phyloP scores from a whole-genome alignment of 305 asterid genomes.

The Rubia peregrina region DNA sequence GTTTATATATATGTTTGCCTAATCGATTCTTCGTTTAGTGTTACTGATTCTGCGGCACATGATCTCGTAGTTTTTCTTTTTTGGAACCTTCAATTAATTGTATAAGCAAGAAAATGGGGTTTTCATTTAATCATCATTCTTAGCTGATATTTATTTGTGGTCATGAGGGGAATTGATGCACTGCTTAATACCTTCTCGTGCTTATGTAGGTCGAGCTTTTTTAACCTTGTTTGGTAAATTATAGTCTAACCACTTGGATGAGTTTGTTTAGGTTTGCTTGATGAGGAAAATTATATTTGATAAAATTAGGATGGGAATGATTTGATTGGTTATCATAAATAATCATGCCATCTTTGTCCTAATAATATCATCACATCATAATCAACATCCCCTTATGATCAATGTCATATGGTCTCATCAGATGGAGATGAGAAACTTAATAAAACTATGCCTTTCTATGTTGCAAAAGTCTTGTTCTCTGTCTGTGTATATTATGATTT shows the following conservation, averaged over 20 bases:
- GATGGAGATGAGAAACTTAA: too few species aligned
- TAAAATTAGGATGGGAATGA: not conserved
- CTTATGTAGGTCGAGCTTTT: constrained; percentile 15
- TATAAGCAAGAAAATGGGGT: not conserved
- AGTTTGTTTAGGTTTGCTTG: not conserved
- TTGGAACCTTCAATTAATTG: not conserved
- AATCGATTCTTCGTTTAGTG: not conserved
- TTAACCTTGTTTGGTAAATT: constrained; percentile 7
- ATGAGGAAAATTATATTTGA: not conserved
- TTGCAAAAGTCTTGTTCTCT: too few species aligned
- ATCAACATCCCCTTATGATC: not conserved
- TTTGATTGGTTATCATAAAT: not conserved
- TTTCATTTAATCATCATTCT: not conserved
- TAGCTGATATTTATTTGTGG: not conserved
- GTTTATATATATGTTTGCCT: not conserved
- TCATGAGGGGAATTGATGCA: not conserved
- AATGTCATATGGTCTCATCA: too few species aligned
- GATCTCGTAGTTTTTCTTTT: too few species aligned
- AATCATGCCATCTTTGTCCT: not conserved
- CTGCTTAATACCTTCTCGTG: not conserved
- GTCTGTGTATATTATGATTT: too few species aligned
- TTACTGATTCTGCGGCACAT: too few species aligned
- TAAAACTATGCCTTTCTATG: too few species aligned
- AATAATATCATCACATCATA: not conserved
- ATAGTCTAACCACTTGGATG: constrained; percentile 4